A percentile compares a stretch with the other conserved stretches of the same genome.
Evolutionary conservation across 2,329 filamentous ascomycete genomes (phyloP).

Genomic region (Furcasterigmium furcatum): DNA sequence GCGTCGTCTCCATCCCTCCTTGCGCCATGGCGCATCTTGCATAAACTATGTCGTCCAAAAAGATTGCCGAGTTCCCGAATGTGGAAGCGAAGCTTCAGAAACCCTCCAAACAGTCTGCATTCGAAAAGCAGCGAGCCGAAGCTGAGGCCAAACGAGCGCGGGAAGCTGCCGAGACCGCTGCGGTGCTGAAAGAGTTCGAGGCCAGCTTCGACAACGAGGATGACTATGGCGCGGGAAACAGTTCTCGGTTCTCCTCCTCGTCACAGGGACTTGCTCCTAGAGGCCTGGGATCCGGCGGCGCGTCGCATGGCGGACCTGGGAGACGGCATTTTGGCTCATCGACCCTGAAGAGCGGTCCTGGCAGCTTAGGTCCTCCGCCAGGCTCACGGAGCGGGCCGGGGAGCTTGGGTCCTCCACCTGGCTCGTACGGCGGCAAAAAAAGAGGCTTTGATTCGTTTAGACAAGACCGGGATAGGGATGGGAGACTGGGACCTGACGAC

Average conservation of each 20-base stretch:
- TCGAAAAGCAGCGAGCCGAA: slow-evolving; percentile 85
- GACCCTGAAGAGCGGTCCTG: slow-evolving; percentile 57
- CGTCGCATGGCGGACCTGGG: slow-evolving; percentile 18
- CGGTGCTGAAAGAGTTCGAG: slow-evolving; percentile 83
- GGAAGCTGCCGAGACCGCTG: slow-evolving; percentile 83
- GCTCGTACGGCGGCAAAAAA: slow-evolving; percentile 50
- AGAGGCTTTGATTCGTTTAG: slow-evolving; percentile 46
- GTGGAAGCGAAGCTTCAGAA: slow-evolving; percentile 75
- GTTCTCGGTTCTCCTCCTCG: neutral
- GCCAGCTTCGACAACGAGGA: slow-evolving; percentile 70
- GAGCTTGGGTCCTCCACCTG: slow-evolving; percentile 52
- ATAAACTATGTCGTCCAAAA: slow-evolving; percentile 45
- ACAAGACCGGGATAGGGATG: slow-evolving; percentile 24
- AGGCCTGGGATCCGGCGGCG: slow-evolving; percentile 11
- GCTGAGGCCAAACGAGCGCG: slow-evolving; percentile 82
- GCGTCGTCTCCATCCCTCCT: neutral
- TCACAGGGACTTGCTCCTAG: neutral
- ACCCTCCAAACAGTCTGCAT: slow-evolving; percentile 78
- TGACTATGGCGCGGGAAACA: slow-evolving; percentile 35
- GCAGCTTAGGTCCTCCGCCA: slow-evolving; percentile 55
- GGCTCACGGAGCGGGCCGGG: slow-evolving; percentile 58
- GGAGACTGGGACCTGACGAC: slow-evolving; percentile 36
- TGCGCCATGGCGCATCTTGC: neutral
- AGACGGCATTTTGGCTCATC: slow-evolving; percentile 66
- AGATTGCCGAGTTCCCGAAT: slow-evolving; percentile 61